phyloP scores from a whole-genome alignment of 495 filamentous ascomycete species.

The Articulospora tetracladia region DNA sequence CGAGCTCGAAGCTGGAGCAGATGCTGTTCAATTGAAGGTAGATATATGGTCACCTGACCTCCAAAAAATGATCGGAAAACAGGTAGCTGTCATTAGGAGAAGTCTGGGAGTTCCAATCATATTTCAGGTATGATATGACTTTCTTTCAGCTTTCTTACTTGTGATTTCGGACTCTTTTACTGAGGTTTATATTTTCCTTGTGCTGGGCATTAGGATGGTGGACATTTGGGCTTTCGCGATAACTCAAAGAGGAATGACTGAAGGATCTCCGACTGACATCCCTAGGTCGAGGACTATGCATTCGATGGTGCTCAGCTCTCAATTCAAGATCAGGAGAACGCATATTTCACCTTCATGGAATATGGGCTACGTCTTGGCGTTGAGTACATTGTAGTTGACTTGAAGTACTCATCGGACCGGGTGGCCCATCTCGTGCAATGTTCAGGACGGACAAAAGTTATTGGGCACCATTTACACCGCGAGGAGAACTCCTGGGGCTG shows the following conservation, averaged over 20 bases:
- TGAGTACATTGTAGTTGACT: conserved; percentile 68
- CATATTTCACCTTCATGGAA: conserved; percentile 59
- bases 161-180: too few species aligned
- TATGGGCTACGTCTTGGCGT: conserved; percentile 69
- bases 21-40: conserved; percentile 70
- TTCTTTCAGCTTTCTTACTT: neutral
- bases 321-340: conserved; percentile 28
- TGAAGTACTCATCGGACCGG: conserved; percentile 46
- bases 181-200: too few species aligned
- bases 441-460: conserved; percentile 69
- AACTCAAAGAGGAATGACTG: neutral
- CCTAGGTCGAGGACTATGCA: conserved; percentile 47
- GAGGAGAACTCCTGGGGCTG: conserved; percentile 51
- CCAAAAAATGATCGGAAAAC: conserved; percentile 39
- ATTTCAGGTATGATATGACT: conserved; percentile 36
- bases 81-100: conserved; percentile 44
- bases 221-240: too few species aligned
- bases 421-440: conserved; percentile 49
- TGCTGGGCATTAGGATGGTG: too few species aligned
- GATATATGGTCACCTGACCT: conserved; percentile 54
- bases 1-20: conserved; percentile 62
- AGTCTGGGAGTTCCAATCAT: conserved; percentile 66
- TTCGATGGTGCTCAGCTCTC: conserved; percentile 31
- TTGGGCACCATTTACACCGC: conserved; percentile 58
- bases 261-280: neutral